Evolutionary conservation across 2,329 filamentous ascomycete genomes (phyloP).

Genomic region (Apiospora koreana): DNA sequence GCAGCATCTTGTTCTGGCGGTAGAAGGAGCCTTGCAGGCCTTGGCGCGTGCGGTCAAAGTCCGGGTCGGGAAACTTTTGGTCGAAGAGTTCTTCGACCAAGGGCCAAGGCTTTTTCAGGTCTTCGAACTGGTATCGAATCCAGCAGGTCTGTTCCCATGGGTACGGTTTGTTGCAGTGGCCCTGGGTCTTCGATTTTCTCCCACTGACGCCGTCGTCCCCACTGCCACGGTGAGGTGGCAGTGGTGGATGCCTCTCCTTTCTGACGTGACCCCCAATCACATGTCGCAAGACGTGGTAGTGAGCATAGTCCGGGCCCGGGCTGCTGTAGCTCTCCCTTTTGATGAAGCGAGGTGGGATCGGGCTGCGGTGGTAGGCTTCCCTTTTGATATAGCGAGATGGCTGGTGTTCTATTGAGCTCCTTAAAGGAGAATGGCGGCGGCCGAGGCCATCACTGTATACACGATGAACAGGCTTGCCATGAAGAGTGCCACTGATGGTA

Average conservation of each 20-base stretch:
- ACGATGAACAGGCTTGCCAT: not conserved
- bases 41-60: slow-evolving; percentile 20
- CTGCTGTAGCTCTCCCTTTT: not conserved
- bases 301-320: not conserved
- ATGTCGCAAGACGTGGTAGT: not conserved
- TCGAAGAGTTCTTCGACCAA: slow-evolving; percentile 21
- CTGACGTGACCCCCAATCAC: not conserved
- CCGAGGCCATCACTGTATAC: not conserved
- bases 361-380: not conserved
- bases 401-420: not conserved
- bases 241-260: not conserved
- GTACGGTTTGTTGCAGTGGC: slow-evolving; percentile 35
- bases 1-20: slow-evolving; percentile 29
- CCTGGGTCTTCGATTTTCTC: slow-evolving; percentile 9
- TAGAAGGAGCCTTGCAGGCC: slow-evolving; percentile 34
- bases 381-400: not conserved
- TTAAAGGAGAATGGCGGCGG: not conserved
- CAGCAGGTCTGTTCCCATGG: slow-evolving; percentile 28
- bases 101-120: slow-evolving; percentile 25
- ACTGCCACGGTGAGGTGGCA: not conserved
- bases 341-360: not conserved
- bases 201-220: too few relatives aligned
- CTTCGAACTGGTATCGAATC: slow-evolving; percentile 30
- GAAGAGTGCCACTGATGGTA: not conserved
- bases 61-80: slow-evolving; percentile 24